Evolutionary conservation across 257 asterid species (phyloP).

Genomic region (Solanum lycopersicoides): DNA sequence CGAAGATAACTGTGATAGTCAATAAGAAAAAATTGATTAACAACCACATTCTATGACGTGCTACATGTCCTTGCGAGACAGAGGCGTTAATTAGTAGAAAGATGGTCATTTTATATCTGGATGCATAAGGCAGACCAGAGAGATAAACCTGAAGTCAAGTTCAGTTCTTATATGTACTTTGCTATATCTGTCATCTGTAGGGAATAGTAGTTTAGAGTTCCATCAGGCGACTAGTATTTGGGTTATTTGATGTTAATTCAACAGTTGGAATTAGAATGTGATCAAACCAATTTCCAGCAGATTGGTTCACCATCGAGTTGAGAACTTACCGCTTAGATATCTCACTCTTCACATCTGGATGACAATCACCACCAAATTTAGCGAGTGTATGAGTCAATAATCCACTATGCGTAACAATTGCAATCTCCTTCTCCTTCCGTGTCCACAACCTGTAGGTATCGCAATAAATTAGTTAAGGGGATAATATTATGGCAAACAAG

Average conservation of each 20-base stretch:
- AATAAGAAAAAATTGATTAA: not conserved
- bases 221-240: not conserved
- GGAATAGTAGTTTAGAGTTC: not conserved
- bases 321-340: slow-evolving; percentile 60
- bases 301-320: not conserved
- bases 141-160: not conserved
- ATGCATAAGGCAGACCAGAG: not conserved
- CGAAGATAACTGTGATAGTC: not conserved
- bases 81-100: not conserved
- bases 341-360: slow-evolving; percentile 61
- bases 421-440: slow-evolving; percentile 89
- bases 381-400: slow-evolving; percentile 59
- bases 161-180: not conserved
- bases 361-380: slow-evolving; percentile 68
- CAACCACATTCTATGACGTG: not conserved
- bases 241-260: not conserved
- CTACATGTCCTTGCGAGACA: not conserved
- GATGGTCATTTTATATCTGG: not conserved
- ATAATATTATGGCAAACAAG: not conserved
- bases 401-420: slow-evolving; percentile 82
- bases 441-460: slow-evolving; percentile 69
- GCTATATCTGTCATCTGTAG: not conserved
- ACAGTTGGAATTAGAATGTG: not conserved
- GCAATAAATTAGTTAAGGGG: not conserved
- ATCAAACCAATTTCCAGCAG: not conserved